phyloP scores from a whole-genome alignment of 2,329 filamentous ascomycete genomes.

The Fusarium nanum region DNA sequence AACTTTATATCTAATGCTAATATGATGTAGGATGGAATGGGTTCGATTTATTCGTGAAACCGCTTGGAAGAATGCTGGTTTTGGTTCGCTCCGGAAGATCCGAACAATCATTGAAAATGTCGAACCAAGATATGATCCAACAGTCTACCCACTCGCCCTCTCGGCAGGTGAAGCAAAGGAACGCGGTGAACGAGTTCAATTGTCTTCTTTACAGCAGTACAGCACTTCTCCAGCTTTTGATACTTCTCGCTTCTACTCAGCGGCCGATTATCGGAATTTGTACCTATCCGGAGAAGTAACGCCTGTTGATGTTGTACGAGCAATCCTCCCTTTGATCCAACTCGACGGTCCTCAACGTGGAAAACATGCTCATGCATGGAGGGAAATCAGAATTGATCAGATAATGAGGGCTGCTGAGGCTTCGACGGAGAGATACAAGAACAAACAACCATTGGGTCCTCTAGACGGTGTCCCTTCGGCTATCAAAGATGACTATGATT shows the following conservation, averaged over 20 bases:
- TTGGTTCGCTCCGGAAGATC: conserved; percentile 66
- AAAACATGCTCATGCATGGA: conserved; percentile 58
- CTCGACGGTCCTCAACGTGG: conserved; percentile 53
- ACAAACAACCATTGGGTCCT: conserved; percentile 68
- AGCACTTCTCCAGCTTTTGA: conserved; percentile 52
- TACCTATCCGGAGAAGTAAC: conserved; percentile 60
- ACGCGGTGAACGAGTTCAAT: conserved; percentile 10
- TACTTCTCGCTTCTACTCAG: conserved; percentile 49
- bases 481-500: conserved; percentile 81
- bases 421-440: conserved; percentile 61
- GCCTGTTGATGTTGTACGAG: conserved; percentile 58
- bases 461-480: conserved; percentile 80
- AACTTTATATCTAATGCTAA: neutral
- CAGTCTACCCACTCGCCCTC: conserved; percentile 56
- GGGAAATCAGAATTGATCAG: conserved; percentile 56
- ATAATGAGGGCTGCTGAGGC: conserved; percentile 58
- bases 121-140: conserved; percentile 60
- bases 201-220: neutral
- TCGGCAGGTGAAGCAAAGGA: conserved; percentile 57
- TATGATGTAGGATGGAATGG: conserved; percentile 40
- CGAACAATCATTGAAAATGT: conserved; percentile 63
- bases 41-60: conserved; percentile 40
- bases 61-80: conserved; percentile 72
- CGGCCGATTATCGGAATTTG: conserved; percentile 58
- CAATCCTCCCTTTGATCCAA: conserved; percentile 60